These are phyloP conservation scores for thale cress (Arabidopsis thaliana) DNA, from an alignment of 345 rosid genomes.

Conservation along the genomic window DNA sequence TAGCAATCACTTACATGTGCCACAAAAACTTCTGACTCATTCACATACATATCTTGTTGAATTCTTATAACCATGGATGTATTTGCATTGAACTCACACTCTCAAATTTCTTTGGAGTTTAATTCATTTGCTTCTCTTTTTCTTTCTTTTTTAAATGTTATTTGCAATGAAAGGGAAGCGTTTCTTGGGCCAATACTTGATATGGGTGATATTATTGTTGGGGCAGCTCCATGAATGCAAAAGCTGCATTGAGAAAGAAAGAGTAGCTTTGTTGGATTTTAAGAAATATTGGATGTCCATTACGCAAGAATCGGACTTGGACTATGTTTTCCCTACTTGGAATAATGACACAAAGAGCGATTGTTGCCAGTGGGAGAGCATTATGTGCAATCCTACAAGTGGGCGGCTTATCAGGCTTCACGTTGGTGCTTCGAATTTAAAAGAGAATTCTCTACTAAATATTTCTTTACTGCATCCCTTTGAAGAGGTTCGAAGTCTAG, in stretches of 20 bases:
- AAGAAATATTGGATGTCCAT: background rate
- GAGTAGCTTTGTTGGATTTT: conserved; percentile 1
- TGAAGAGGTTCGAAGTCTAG: conserved; percentile 20
- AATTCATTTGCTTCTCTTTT: too few relatives aligned
- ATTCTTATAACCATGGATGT: background rate
- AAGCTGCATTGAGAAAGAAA: background rate
- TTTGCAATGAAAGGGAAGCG: background rate
- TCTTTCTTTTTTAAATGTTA: background rate
- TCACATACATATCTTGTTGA: background rate
- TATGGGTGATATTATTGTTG: conserved; percentile 1
- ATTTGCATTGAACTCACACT: background rate
- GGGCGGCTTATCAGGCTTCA: background rate
- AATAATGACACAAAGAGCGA: conserved; percentile 21
- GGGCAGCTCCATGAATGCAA: conserved; percentile 7
- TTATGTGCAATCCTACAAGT: conserved; percentile 9
- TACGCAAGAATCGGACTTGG: background rate
- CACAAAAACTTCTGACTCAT: background rate
- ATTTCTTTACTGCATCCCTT: conserved; percentile 31
- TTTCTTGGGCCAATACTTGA: background rate
- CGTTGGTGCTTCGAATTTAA: background rate
- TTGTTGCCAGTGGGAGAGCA: conserved; percentile 19
- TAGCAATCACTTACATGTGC: background rate
- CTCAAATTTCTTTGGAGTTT: background rate
- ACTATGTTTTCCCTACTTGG: background rate
- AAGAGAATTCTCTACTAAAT: conserved; percentile 12